Evolutionary conservation across 2,329 filamentous ascomycete species (phyloP).

Genomic region (Tolypocladium pustulatum): DNA sequence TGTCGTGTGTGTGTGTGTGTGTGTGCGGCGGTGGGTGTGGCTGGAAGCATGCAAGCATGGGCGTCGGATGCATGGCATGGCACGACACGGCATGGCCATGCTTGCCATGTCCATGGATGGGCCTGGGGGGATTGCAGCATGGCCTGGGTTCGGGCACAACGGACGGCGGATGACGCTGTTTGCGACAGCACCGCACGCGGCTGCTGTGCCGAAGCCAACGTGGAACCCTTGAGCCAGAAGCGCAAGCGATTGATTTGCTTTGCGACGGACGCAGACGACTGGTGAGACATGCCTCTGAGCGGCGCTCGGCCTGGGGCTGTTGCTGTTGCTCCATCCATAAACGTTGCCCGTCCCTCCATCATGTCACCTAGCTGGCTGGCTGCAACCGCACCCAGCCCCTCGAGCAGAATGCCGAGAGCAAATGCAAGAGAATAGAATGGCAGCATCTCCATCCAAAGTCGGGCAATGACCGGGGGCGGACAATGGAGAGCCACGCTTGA

Average conservation of each 20-base stretch:
- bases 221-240: not conserved
- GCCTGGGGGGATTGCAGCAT: too few species aligned
- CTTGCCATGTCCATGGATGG: too few species aligned
- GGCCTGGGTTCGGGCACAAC: not conserved
- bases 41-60: not conserved
- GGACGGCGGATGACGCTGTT: not conserved
- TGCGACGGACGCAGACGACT: conserved; percentile 12
- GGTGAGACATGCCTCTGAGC: conserved; percentile 6
- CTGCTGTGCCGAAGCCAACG: not conserved
- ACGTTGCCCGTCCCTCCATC: too few species aligned
- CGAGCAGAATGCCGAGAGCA: too few species aligned
- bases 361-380: not conserved
- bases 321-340: too few species aligned
- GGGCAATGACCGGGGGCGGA: not conserved
- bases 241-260: not conserved
- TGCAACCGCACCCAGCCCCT: not conserved
- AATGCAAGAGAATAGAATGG: too few species aligned
- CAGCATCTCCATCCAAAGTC: not conserved
- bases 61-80: not conserved
- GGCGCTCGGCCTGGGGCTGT: too few species aligned
- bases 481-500: not conserved
- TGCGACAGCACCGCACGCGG: not conserved
- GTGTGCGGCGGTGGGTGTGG: not conserved
- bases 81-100: not conserved
- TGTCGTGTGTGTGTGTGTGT: not conserved